Evolutionary conservation across 1,284 basidiomycete species (phyloP), one percentile per base, ranked within the genome.

Genomic region (Athelia psychrophila): DNA sequence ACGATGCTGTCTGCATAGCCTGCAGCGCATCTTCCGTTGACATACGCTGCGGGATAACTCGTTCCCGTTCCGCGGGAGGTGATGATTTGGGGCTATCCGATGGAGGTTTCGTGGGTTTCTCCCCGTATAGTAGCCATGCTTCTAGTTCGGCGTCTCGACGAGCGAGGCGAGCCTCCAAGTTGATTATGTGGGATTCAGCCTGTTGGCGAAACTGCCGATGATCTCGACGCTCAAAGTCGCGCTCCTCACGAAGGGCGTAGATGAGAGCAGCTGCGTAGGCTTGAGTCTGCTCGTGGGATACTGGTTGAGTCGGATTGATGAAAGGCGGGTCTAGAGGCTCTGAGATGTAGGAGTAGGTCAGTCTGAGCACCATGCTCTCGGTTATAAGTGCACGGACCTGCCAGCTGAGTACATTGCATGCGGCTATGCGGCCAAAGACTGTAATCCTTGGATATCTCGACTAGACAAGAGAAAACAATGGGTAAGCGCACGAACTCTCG

Each of bases 121-220:
- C 38, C 25, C 48, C 63, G 61, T 2, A 50, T 54, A 22, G 16
- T n/a, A 73, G 54, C 49, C 66, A 71, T 1, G 58, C 60, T 55
- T 79, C 76, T 3, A 85, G 68, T 54, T 83, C 79, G 0, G 75
- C 75, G 42, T 85, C 84, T 20, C 82, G 72, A 5, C 73, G 72
- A 0, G 83, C 79, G 3, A 86, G 63, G 59, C 77, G 77, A 1
- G 82, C 79, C 51, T 79, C 74, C 2, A 86, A 70, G 10, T 69
- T 63, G 5, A 73, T 61, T 32, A 81, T 73, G 44, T 73, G 72
- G 1, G 66, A 59, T 49, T 79, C 76, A 0, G 74, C 70, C 8
- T 68, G 62, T 35, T 72, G 66, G 12, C 66, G 69, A 0, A 72
- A 75, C 15, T 64, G 65, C 9, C 58, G 57, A 54, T 81, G 80